These are phyloP conservation scores for Kalmusia sp. DNA, from an alignment of 2,329 filamentous ascomycete species.

Conservation along the genomic window DNA sequence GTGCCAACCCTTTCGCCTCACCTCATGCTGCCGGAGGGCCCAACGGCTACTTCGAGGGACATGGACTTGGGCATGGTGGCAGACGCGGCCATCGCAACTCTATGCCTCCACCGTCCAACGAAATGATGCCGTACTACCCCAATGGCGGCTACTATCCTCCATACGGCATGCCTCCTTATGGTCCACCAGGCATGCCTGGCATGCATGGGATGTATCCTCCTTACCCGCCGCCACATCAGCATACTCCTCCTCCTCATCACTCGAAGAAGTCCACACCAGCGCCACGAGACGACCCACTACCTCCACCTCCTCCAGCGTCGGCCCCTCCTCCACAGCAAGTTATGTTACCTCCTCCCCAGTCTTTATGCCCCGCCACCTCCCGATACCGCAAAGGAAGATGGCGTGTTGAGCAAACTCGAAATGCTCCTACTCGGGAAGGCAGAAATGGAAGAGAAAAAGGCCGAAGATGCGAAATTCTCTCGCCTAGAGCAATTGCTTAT, in stretches of 20 bases:
- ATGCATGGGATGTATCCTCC: constrained; percentile 37
- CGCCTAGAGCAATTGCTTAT: constrained; percentile 46
- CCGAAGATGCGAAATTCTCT: constrained; percentile 44
- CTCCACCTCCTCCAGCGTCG: constrained; percentile 32
- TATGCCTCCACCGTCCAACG: constrained; percentile 35
- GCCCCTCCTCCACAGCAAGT: constrained; percentile 25
- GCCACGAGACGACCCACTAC: constrained; percentile 26
- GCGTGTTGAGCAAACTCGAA: constrained; percentile 40
- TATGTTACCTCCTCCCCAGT: constrained; percentile 19
- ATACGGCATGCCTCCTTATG: constrained; percentile 36
- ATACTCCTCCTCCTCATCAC: constrained; percentile 30
- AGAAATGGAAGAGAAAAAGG: constrained; percentile 38
- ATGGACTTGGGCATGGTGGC: constrained; percentile 19
- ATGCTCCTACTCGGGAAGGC: constrained; percentile 21
- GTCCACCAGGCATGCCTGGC: constrained; percentile 30
- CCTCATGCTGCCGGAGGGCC: constrained; percentile 26
- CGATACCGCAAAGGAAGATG: constrained; percentile 35
- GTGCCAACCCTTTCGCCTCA: constrained; percentile 48
- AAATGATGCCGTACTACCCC: constrained; percentile 45
- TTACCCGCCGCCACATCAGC: constrained; percentile 24
- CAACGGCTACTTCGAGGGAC: constrained; percentile 47
- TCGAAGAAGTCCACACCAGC: constrained; percentile 39
- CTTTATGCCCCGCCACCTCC: constrained; percentile 24
- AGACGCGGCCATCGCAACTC: constrained; percentile 42
- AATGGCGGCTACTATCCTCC: constrained; percentile 39